Base-by-base conservation (phyloP, 345 rosid genomes). In the Balakata baccata region DNA sequence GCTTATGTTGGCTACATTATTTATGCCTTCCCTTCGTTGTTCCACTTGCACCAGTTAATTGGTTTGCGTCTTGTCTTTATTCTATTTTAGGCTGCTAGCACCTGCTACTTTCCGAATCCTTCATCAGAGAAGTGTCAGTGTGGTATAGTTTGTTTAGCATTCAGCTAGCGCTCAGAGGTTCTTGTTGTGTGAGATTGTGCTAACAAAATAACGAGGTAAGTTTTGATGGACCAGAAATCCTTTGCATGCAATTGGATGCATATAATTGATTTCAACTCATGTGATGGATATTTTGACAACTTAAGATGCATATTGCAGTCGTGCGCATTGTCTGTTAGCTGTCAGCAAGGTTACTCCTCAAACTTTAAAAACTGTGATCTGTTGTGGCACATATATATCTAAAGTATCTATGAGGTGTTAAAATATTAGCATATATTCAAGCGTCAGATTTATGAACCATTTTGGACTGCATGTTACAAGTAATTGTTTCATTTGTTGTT, bases 51-150 rank as follows among this genome's bases (percentile, higher is more conserved):
- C 70, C 77, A 68, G 22, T 60, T 82, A 45, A 85, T 80, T 60
- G 84, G 87, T 62, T 57, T 85, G 80, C 85, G 82, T 37, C 87
- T 85, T 50, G 85, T 80, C 39, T 85, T 85, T 69, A 82, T 85
- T 69, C 84, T 85, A 72, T 66, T 82, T 20, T 85, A 85, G 87
- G 82, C 87, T 18, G 84, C 82, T 63, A 78, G 84, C 75, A 85
- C 87, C 63, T 85, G 82, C 25, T 51, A 10, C 25, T 34, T 20
- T 13, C 46, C 54, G 14, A 51, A 51, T 12, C 54, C 1, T 4
- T 16, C 54, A 51, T 11, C 14, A 3, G 18, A 16, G 18, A 51
- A 51, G 16, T 51, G 54, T 16, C 54, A n/a, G 14, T 51, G 54
- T 4, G 16, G 16, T 51, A 3, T 11, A 1, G 46, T 43, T 43